Conservation (phyloP, 495 filamentous ascomycete species). For the Penicilliopsis zonata region DNA sequence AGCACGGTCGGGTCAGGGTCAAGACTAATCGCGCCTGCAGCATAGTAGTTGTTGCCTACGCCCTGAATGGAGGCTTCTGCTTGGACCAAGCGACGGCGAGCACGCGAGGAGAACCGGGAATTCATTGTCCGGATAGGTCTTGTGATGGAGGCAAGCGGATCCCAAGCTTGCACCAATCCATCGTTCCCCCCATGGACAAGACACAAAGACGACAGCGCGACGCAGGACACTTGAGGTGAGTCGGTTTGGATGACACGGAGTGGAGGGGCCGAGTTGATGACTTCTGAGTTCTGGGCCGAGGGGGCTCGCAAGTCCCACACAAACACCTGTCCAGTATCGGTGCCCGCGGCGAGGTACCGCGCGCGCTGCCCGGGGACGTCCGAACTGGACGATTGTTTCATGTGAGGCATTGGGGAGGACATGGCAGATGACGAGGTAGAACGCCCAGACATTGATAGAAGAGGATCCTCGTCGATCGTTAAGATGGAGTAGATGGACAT, state of each 20-base stretch:
- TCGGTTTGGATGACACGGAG: slow-evolving; percentile 80
- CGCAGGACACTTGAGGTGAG: slow-evolving; percentile 72
- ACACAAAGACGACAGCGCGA: slow-evolving; percentile 80
- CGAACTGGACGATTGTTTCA: slow-evolving; percentile 22
- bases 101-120: slow-evolving; percentile 72
- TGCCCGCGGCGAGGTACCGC: slow-evolving; percentile 72
- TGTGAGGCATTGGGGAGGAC: slow-evolving; percentile 45
- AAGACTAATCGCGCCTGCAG: slow-evolving; percentile 70
- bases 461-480: slow-evolving; percentile 64
- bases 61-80: slow-evolving; percentile 54
- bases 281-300: slow-evolving; percentile 31
- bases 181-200: slow-evolving; percentile 90
- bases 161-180: slow-evolving; percentile 93
- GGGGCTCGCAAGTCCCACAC: slow-evolving; percentile 77
- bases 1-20: slow-evolving; percentile 83
- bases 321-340: slow-evolving; percentile 60
- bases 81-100: slow-evolving; percentile 60
- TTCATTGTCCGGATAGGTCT: slow-evolving; percentile 81
- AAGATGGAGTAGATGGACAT: slow-evolving; percentile 57
- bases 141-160: slow-evolving; percentile 71
- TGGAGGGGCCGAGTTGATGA: slow-evolving; percentile 46
- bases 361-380: slow-evolving; percentile 75
- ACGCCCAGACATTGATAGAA: slow-evolving; percentile 41
- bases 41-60: slow-evolving; percentile 66
- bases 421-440: slow-evolving; percentile 45